Percentiles rank a stretch among this genome's conserved stretches.
phyloP scores from a whole-genome alignment of 2,329 filamentous ascomycete genomes.

The Cryphonectria nitschkei region DNA sequence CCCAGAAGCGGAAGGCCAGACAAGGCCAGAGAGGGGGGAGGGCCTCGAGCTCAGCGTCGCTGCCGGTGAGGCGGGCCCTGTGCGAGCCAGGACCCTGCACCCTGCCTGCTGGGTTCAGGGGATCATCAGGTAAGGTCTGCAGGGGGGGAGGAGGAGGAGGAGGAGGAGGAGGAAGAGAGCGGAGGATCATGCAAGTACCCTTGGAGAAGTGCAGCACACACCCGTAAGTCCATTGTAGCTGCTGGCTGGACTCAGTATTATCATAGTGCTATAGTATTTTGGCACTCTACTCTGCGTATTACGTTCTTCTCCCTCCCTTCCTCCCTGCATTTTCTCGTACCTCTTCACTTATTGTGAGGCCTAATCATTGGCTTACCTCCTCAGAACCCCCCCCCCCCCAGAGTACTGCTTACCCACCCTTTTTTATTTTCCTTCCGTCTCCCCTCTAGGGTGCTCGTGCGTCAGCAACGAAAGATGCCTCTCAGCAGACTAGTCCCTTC shows the following conservation, averaged over 20 bases:
- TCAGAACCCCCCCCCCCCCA: too few relatives aligned
- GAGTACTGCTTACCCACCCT: neutral
- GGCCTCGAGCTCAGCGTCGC: constrained; percentile 1
- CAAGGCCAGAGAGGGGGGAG: neutral
- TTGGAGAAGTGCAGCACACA: neutral
- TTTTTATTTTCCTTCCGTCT: neutral
- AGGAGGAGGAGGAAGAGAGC: neutral
- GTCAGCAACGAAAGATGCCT: neutral
- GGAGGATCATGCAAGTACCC: constrained; percentile 4
- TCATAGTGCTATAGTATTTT: neutral
- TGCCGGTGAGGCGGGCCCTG: neutral
- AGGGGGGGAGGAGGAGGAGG: neutral
- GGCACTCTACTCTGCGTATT: neutral
- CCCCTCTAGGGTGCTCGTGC: neutral
- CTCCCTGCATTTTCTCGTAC: neutral
- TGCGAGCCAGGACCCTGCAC: constrained; percentile 5
- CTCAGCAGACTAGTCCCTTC: neutral
- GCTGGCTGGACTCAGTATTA: neutral
- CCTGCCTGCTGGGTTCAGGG: constrained; percentile 10
- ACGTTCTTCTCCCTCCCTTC: neutral
- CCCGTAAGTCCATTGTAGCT: neutral
- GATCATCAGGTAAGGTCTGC: constrained; percentile 13
- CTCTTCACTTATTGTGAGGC: neutral
- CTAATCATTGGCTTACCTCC: neutral
- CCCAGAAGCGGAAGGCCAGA: constrained; percentile 11